Evolutionary conservation across 2,329 filamentous ascomycete species (phyloP), one percentile per base, ranked within the genome.

Genomic region (Colletotrichum scovillei): DNA sequence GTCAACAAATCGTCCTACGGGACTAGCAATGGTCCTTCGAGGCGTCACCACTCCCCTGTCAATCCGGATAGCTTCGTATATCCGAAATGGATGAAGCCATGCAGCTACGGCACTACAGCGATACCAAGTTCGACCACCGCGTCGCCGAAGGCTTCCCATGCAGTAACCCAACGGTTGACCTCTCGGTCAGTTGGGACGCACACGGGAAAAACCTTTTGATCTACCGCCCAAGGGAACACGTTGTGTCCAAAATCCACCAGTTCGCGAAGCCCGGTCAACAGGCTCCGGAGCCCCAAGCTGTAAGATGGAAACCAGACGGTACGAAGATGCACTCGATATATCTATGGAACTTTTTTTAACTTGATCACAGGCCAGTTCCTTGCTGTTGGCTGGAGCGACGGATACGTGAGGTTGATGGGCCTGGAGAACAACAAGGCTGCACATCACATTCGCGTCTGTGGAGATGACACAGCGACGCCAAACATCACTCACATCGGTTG

Each of bases 111-210:
- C 84, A 88, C 58, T 81, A 89, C 75, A 89, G 89, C 82, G 87
- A 92, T 79, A 91, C 89, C 76, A 84, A 85, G 76, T 87, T 92
- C 74, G 86, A 88, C 63, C 83, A 87, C 58, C 86, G 87, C 28
- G 86, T 91, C 26, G 86, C 89, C 49, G 84, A 86, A 46, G 85
- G 87, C 59, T 88, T 93, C 63, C 86, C 96, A 42, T 88, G 92
- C 30, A 94, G 93, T 82, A 97, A 95, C 82, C 94, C 95, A 19
- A 93, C 92, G 9, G 94, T 97, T 85, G 94, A 98, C 82, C 87
- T 98, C 58, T 88, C 93, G n/a, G 92, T 92, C 5, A 87, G 95
- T 14, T 85, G 84, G 81, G 93, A 93, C 14, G 90, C 88, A n/a
- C 87, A 88, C 19, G 89, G 91, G 73, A 91, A 91, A 62, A 91